Evolutionary conservation across 176 grass and related monocot genomes (phyloP).

Genomic region (Carex scoparia): DNA sequence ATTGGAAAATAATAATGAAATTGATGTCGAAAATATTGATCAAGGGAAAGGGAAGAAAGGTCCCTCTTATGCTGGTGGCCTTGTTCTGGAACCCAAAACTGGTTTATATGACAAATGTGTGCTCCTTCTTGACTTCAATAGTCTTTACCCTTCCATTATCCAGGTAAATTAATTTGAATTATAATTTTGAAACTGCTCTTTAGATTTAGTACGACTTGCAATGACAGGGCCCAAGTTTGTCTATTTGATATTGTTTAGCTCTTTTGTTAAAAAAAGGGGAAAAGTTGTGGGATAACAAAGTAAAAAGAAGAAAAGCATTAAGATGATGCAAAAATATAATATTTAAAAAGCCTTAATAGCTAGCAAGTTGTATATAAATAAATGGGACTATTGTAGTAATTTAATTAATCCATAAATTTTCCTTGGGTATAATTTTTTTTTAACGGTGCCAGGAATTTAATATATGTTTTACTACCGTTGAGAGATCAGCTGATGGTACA

Average conservation of each 20-base stretch:
- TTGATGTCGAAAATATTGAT: conserved; percentile 50
- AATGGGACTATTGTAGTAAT: not conserved
- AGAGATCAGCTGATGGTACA: conserved; percentile 56
- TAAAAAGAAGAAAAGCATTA: not conserved
- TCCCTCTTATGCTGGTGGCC: conserved; percentile 86
- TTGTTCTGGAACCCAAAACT: conserved; percentile 98
- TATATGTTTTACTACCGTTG: conserved; percentile 98
- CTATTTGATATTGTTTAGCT: not conserved
- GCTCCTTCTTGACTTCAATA: conserved; percentile 94
- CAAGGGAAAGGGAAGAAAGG: conserved; percentile 77
- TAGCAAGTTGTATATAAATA: not conserved
- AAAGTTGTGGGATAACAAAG: not conserved
- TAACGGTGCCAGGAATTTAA: conserved; percentile 72
- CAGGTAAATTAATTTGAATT: conserved; percentile 43
- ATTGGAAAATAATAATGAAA: conserved; percentile 28
- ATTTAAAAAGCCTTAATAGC: not conserved
- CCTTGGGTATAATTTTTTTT: conserved; percentile 18
- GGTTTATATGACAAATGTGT: conserved; percentile 98
- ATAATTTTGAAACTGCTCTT: conserved; percentile 14
- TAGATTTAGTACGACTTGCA: conserved; percentile 7
- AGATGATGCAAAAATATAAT: not conserved
- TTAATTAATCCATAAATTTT: conserved; percentile 1
- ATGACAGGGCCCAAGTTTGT: not conserved
- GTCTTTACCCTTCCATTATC: conserved; percentile 98
- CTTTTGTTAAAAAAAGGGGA: not conserved